Conservation (phyloP, 1,284 basidiomycete species). For the Naganishia albida region DNA sequence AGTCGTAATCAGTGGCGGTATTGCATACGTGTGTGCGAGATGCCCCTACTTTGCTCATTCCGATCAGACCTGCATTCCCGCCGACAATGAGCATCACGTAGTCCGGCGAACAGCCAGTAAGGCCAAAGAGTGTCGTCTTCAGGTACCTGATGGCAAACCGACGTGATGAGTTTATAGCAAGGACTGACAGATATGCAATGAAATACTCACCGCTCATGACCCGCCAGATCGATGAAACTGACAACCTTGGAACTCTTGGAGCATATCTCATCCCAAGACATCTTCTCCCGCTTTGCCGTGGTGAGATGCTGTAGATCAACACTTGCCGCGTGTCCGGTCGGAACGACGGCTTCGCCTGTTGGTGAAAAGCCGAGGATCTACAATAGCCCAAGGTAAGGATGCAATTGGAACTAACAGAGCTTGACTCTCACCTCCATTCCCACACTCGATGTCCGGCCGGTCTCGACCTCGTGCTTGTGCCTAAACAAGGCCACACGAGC, state of each 20-base stretch:
- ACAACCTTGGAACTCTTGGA: constrained; percentile 86
- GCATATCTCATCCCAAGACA: constrained; percentile 97
- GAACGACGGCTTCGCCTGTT: constrained; percentile 72
- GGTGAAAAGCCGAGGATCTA: constrained; percentile 83
- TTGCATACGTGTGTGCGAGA: neutral
- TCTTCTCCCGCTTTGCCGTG: constrained; percentile 71
- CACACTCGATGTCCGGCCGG: constrained; percentile 88
- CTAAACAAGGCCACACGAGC: constrained; percentile 90
- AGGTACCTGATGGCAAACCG: constrained; percentile 50
- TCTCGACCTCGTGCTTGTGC: constrained; percentile 97
- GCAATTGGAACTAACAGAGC: constrained; percentile 26
- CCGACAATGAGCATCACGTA: constrained; percentile 96
- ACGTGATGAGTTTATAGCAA: neutral
- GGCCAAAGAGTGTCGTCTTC: constrained; percentile 89
- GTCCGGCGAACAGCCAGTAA: constrained; percentile 91
- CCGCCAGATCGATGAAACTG: constrained; percentile 90
- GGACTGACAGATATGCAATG: neutral
- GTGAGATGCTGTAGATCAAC: constrained; percentile 63
- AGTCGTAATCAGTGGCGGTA: constrained; percentile 7
- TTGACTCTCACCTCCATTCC: constrained; percentile 74
- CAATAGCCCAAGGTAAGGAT: neutral
- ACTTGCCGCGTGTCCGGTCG: constrained; percentile 58
- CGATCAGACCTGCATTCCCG: constrained; percentile 89
- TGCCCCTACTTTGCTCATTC: constrained; percentile 77
- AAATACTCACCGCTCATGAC: constrained; percentile 69